phyloP scores from a whole-genome alignment of 805 yeast genomes.

The Metschnikowia continentalis region DNA sequence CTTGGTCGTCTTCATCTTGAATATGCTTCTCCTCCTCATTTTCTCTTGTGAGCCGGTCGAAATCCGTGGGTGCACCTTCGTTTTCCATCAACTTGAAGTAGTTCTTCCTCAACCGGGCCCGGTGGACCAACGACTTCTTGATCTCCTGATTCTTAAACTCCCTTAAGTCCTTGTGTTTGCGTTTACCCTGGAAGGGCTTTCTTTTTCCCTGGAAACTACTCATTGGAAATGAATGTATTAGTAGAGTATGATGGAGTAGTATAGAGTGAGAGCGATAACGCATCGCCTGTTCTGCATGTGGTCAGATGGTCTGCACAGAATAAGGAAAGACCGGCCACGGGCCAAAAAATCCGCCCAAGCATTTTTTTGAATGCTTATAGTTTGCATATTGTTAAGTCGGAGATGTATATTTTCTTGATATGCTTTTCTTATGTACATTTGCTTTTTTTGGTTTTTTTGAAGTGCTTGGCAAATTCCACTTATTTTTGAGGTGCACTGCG shows the following conservation, averaged over 20 bases:
- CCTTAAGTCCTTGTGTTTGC: constrained; percentile 31
- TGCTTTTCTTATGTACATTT: neutral
- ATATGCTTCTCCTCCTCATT: constrained; percentile 8
- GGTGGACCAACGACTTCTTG: constrained; percentile 68
- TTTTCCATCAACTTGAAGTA: constrained; percentile 75
- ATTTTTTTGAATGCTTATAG: neutral
- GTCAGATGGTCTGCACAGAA: neutral
- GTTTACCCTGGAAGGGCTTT: constrained; percentile 25
- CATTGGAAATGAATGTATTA: neutral
- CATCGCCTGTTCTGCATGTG: constrained; percentile 2
- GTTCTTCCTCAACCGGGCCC: constrained; percentile 74
- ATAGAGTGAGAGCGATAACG: neutral
- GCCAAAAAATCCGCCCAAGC: neutral
- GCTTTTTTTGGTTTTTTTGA: neutral
- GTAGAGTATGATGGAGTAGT: neutral
- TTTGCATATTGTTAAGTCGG: no score
- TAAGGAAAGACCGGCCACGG: neutral
- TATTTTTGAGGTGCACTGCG: neutral
- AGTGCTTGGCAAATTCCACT: neutral
- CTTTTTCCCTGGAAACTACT: constrained; percentile 12
- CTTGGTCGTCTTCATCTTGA: constrained; percentile 6
- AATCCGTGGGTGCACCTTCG: constrained; percentile 51
- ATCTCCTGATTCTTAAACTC: constrained; percentile 57
- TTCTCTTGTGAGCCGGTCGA: constrained; percentile 18
- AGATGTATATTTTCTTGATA: no score